Evolutionary conservation across 2,329 filamentous ascomycete genomes (phyloP).

Genomic region (Microdochium trichocladiopsis): DNA sequence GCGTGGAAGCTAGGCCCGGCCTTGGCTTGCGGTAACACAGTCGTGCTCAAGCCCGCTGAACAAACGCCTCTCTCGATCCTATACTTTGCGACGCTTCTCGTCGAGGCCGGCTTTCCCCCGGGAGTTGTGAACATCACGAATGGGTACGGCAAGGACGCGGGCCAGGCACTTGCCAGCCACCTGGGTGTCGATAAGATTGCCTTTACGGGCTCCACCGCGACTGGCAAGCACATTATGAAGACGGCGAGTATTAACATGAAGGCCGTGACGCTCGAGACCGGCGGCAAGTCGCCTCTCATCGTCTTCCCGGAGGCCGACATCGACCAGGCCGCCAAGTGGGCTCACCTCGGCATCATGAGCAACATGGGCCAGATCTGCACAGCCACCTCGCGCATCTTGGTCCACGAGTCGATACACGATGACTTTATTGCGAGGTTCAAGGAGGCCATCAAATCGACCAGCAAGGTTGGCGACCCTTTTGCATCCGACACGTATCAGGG

Average conservation of each 20-base stretch:
- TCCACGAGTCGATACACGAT: constrained; percentile 54
- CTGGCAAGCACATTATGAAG: constrained; percentile 71
- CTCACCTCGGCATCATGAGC: constrained; percentile 42
- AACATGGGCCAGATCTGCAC: constrained; percentile 62
- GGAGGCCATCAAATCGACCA: constrained; percentile 48
- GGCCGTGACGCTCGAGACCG: constrained; percentile 61
- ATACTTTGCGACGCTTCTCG: constrained; percentile 59
- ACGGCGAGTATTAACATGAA: constrained; percentile 59
- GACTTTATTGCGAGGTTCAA: constrained; percentile 59
- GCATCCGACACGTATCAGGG: constrained; percentile 64
- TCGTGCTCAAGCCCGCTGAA: constrained; percentile 60
- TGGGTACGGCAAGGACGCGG: constrained; percentile 61
- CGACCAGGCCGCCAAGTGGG: constrained; percentile 59
- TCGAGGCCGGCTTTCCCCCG: constrained; percentile 69
- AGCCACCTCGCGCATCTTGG: constrained; percentile 56
- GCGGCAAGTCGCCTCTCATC: constrained; percentile 58
- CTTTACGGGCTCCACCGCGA: constrained; percentile 70
- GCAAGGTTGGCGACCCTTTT: constrained; percentile 65
- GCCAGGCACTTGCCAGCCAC: constrained; percentile 61
- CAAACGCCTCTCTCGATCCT: constrained; percentile 61
- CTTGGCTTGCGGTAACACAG: constrained; percentile 55
- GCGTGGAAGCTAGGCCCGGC: constrained; percentile 74
- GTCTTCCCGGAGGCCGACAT: constrained; percentile 61
- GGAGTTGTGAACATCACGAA: constrained; percentile 74
- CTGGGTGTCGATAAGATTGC: constrained; percentile 68